These are phyloP conservation scores for Kandelia obovata DNA, from an alignment of 345 rosid species.

Conservation along the genomic window DNA sequence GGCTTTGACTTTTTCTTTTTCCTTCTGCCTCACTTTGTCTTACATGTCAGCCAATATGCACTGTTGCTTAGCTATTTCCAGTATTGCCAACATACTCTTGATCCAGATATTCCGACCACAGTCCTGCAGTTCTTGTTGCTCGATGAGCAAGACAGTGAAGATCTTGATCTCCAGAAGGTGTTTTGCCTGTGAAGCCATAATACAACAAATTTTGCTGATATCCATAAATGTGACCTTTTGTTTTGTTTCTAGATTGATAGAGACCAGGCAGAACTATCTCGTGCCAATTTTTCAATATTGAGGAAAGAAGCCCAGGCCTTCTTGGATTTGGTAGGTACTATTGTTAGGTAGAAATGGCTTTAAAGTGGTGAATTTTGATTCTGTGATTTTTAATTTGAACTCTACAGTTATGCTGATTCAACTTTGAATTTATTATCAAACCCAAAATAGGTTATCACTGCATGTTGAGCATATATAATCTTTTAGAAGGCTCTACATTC, in stretches of 20 bases:
- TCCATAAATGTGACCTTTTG: constrained; percentile 6
- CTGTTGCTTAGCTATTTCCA: constrained; percentile 90
- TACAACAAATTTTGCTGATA: not conserved
- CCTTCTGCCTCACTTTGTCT: not conserved
- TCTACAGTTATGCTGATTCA: not conserved
- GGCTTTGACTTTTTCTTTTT: constrained; percentile 13
- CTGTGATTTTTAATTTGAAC: not conserved
- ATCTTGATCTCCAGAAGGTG: constrained; percentile 77
- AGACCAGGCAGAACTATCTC: constrained; percentile 87
- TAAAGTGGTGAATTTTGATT: not conserved
- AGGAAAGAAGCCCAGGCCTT: constrained; percentile 83
- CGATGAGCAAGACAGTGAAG: constrained; percentile 81
- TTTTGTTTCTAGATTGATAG: constrained; percentile 57
- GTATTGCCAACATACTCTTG: constrained; percentile 87
- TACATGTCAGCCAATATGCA: constrained; percentile 68
- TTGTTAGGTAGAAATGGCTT: not conserved
- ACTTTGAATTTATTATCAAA: not conserved
- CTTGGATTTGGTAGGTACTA: constrained; percentile 68
- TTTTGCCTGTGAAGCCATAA: constrained; percentile 17
- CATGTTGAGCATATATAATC: not conserved
- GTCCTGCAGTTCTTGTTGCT: constrained; percentile 71
- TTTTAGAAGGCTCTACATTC: not conserved
- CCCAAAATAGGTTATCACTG: not conserved
- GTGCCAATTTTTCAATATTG: constrained; percentile 69
- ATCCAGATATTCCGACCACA: constrained; percentile 75